Percentiles rank a stretch among this genome's conserved stretches.
These are phyloP conservation scores for Pyrenula massariospora DNA, from an alignment of 495 filamentous ascomycete species.

Conservation along the genomic window DNA sequence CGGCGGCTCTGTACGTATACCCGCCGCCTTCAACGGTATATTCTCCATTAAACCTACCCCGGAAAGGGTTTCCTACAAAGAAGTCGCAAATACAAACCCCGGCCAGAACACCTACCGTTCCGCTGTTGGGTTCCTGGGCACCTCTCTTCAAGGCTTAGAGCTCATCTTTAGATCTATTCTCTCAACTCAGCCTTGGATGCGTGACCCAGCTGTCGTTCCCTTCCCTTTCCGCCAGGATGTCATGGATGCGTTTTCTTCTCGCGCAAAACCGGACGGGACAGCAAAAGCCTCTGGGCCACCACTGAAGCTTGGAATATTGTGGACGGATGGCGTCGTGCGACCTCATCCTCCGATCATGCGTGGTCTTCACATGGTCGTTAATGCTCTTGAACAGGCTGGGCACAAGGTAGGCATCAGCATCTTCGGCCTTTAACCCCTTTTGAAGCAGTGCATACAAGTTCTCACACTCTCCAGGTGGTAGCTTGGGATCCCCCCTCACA, in stretches of 20 bases:
- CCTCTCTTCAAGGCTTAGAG: conserved; percentile 48
- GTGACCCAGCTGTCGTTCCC: conserved; percentile 44
- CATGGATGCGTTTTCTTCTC: conserved; percentile 10
- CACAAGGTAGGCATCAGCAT: neutral
- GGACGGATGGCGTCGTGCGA: conserved; percentile 55
- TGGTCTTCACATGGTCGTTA: conserved; percentile 43
- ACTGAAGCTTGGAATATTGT: conserved; percentile 56
- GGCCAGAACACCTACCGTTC: conserved; percentile 49
- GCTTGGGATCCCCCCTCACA: conserved; percentile 35
- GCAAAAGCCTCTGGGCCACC: conserved; percentile 9
- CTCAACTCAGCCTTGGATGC: conserved; percentile 48
- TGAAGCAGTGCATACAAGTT: conserved; percentile 45
- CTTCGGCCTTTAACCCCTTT: conserved; percentile 5
- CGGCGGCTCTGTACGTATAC: conserved; percentile 18
- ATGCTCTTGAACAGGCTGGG: conserved; percentile 23
- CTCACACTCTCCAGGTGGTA: conserved; percentile 48
- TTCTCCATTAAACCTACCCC: conserved; percentile 20
- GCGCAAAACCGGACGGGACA: neutral
- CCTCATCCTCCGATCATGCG: conserved; percentile 61
- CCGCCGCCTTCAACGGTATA: conserved; percentile 18
- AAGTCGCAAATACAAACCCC: conserved; percentile 5
- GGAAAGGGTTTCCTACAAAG: conserved; percentile 12
- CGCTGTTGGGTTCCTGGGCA: conserved; percentile 51
- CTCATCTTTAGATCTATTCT: conserved; percentile 52
- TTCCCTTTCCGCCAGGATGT: conserved; percentile 41